phyloP scores from a whole-genome alignment of 2,329 filamentous ascomycete species.

The Thyridium curvatum region DNA sequence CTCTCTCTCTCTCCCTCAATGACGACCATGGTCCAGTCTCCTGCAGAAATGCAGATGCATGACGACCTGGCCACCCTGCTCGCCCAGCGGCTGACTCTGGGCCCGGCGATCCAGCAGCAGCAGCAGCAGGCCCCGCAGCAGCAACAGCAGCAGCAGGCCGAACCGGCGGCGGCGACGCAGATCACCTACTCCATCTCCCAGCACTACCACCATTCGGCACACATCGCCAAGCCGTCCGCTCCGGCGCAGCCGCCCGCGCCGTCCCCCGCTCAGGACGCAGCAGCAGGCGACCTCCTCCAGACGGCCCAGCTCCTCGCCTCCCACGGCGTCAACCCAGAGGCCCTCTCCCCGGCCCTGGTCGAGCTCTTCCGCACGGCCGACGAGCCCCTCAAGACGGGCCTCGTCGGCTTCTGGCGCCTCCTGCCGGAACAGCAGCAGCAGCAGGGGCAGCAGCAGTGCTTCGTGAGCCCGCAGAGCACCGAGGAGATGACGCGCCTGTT shows the following conservation, averaged over 20 bases:
- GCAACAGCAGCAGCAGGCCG: conserved; percentile 13
- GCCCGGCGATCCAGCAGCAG: conserved; percentile 27
- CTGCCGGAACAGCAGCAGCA: conserved; percentile 54
- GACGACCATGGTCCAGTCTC: conserved; percentile 31
- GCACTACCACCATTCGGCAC: conserved; percentile 78
- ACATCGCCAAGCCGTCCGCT: conserved; percentile 43
- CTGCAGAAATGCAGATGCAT: conserved; percentile 56
- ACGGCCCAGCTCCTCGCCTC: conserved; percentile 40
- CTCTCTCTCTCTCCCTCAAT: neutral
- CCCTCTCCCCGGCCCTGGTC: conserved; percentile 68
- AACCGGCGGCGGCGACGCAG: conserved; percentile 22
- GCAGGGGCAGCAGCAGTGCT: conserved; percentile 30
- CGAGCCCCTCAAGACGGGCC: conserved; percentile 61
- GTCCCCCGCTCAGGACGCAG: no score
- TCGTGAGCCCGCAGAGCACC: conserved; percentile 4
- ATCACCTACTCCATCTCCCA: conserved; percentile 71
- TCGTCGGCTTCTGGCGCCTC: conserved; percentile 82
- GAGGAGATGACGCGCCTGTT: no score
- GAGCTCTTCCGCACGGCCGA: conserved; percentile 74
- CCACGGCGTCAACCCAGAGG: conserved; percentile 63
- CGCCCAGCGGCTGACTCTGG: conserved; percentile 65
- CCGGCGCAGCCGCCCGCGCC: conserved; percentile 18
- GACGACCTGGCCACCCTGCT: conserved; percentile 82
- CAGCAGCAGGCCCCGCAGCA: conserved; percentile 14
- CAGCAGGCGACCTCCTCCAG: conserved; percentile 9